Evolutionary conservation across 768 basidiomycete genomes (phyloP).

Genomic region (Leucocoprinus birnbaumii): DNA sequence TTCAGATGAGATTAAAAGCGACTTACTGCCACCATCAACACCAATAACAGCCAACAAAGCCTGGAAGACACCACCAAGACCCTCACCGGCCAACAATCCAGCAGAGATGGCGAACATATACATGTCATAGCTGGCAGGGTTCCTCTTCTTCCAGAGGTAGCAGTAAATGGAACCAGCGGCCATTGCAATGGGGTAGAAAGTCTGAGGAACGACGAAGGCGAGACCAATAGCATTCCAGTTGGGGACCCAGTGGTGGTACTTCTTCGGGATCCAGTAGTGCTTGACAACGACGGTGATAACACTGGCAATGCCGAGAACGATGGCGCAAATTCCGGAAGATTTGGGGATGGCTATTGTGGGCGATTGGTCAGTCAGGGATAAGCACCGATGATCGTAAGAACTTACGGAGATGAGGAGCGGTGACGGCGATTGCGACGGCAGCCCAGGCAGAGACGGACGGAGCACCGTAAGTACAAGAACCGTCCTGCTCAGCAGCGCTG

Average conservation of each 20-base stretch:
- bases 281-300: constrained; percentile 42
- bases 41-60: constrained; percentile 51
- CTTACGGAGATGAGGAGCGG: constrained; percentile 43
- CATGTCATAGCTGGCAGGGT: constrained; percentile 45
- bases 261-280: constrained; percentile 44
- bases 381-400: neutral
- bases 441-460: constrained; percentile 57
- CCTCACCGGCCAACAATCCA: constrained; percentile 57
- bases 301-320: constrained; percentile 45
- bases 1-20: neutral
- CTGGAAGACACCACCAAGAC: constrained; percentile 59
- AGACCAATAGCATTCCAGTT: constrained; percentile 57
- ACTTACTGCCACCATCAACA: constrained; percentile 47
- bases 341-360: constrained; percentile 40
- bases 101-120: constrained; percentile 57
- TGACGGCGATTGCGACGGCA: constrained; percentile 52
- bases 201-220: constrained; percentile 51
- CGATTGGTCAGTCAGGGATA: neutral
- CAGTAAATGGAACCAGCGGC: constrained; percentile 44
- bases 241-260: constrained; percentile 46
- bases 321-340: constrained; percentile 56
- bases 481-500: constrained; percentile 25
- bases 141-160: constrained; percentile 45
- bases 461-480: constrained; percentile 48
- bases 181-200: constrained; percentile 52